Evolutionary conservation across 805 yeast species (phyloP).

Genomic region (Teunomyces panamensis): DNA sequence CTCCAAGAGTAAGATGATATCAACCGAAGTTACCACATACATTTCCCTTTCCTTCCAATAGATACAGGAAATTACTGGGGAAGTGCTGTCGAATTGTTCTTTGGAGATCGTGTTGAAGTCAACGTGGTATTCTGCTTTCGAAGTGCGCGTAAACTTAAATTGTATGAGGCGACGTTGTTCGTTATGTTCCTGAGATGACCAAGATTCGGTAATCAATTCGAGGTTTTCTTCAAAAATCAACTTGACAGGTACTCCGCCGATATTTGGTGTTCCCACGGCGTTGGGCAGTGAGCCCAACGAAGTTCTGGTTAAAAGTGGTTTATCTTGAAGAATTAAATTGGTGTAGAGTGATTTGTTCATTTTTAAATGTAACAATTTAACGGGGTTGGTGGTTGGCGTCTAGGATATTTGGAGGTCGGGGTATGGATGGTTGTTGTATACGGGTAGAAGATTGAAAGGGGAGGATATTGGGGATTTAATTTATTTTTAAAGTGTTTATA

Average conservation of each 20-base stretch:
- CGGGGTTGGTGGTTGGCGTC: neutral
- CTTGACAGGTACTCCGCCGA: conserved; percentile 23
- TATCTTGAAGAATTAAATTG: neutral
- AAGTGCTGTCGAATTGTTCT: conserved; percentile 35
- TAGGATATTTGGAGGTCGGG: neutral
- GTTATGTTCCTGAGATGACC: conserved; percentile 46
- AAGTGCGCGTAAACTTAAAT: conserved; percentile 38
- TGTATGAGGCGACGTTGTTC: conserved; percentile 47
- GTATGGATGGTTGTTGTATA: too few relatives aligned
- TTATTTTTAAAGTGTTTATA: neutral
- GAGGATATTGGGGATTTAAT: too few relatives aligned
- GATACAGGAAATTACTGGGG: conserved; percentile 57
- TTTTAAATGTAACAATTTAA: neutral
- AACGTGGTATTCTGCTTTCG: conserved; percentile 29
- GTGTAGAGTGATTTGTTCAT: neutral
- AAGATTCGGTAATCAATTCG: conserved; percentile 36
- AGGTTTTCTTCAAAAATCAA: conserved; percentile 29
- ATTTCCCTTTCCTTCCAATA: conserved; percentile 49
- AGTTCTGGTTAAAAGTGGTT: conserved; percentile 16
- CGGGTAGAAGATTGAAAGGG: too few relatives aligned
- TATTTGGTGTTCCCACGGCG: neutral
- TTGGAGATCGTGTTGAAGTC: conserved; percentile 34
- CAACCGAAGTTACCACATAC: conserved; percentile 62
- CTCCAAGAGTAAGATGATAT: conserved; percentile 56
- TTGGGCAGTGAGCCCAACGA: conserved; percentile 16